Base-by-base conservation (phyloP, 805 yeast species). In the Hanseniaspora vineae region DNA sequence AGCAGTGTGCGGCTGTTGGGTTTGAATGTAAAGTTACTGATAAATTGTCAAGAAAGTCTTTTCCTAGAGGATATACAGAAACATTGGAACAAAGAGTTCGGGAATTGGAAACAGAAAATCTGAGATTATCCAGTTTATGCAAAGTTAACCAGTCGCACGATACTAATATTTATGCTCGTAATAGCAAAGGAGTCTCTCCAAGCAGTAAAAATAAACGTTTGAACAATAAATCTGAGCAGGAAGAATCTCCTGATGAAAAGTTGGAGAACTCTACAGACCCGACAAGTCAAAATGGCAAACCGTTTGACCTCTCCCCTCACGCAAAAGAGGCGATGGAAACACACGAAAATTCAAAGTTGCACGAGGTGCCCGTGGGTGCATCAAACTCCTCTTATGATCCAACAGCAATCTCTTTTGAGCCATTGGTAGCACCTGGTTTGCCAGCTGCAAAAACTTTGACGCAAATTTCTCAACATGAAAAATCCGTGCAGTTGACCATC, bases 1-100 rank as follows among this genome's bases (percentile, higher is more conserved):
- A 90, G 0, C 82, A 84, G 50, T 88, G 97, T 68, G 80, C 78
- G 12, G 73, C 79, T 6, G 92, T 85, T 3, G 96, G 96, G 2
- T 74, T 88, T 49, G 90, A 85, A 52, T 88, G 97, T 63, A 81
- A 81, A 49, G 83, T 86, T n/a, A 80, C 89, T 15, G 96, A 88
- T 59, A 81, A 82, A 55, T 69, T 88, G n/a, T 76, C 89, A 0
- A 72, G 96, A 49, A 70, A 89, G 52, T 90, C 95, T 0, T 88
- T 81, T 57, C 96, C 96, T 0, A 73, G 94, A 59, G 96, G 96
- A 0, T 88, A 88, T 57, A 88, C 96, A 0, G 96, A 88, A 64
- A 80, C 88, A 2, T 63, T 88, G 47, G 97, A 88, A 60, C 94
- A 86, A 58, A 69, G 95, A 45, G 80, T 88, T n/a, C 70, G 96